Conservation (phyloP, 73 alveolate genomes). For the Paramecium primaurelia region DNA sequence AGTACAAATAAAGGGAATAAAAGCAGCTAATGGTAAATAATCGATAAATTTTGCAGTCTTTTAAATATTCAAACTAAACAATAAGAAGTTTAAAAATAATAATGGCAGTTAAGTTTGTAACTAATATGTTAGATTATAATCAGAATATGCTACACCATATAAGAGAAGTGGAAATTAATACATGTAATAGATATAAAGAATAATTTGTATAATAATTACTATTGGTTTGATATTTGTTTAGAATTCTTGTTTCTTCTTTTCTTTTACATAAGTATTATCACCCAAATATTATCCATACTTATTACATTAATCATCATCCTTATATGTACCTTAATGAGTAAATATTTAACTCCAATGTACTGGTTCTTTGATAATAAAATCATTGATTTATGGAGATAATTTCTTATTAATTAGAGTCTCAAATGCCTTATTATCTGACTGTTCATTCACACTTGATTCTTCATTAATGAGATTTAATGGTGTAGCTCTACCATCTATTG, state of each 20-base stretch:
- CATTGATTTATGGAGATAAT: background rate
- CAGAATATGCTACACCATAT: background rate
- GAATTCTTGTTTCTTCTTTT: background rate
- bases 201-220: background rate
- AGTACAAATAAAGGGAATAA: background rate
- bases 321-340: background rate
- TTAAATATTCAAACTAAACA: background rate
- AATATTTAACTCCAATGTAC: background rate
- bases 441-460: background rate
- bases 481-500: background rate
- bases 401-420: background rate
- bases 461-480: background rate
- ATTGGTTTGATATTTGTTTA: background rate
- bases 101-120: background rate
- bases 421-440: background rate
- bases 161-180: background rate
- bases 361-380: background rate
- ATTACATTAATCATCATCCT: background rate
- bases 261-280: background rate
- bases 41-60: background rate
- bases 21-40: background rate
- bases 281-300: background rate
- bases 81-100: background rate
- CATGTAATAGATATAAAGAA: background rate
- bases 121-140: background rate